A percentile compares a stretch with the other conserved stretches of the same genome.
Conservation (phyloP, 1,139 yeast species). For the Yamadazyma trypodendri region DNA sequence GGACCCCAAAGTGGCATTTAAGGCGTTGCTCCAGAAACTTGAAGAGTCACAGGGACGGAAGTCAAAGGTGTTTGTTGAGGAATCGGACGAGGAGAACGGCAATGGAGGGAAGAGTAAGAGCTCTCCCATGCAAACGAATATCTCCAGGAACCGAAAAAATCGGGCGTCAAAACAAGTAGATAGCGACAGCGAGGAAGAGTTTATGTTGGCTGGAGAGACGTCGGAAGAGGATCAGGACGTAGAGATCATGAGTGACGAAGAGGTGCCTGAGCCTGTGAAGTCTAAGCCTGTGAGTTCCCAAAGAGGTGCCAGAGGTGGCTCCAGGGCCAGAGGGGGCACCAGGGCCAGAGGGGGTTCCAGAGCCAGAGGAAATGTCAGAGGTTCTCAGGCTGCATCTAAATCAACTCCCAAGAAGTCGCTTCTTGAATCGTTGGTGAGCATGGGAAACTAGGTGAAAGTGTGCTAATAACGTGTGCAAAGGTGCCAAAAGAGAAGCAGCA, state of each 20-base stretch:
- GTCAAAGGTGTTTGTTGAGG: background rate
- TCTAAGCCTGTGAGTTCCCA: background rate
- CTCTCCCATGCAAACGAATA: no score
- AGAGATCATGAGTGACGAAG: slow-evolving; percentile 10
- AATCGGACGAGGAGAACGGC: background rate
- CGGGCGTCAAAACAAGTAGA: no score
- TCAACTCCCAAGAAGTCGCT: slow-evolving; percentile 7
- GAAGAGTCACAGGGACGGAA: slow-evolving; percentile 8
- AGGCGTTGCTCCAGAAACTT: slow-evolving; percentile 19
- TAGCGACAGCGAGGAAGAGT: slow-evolving; percentile 1
- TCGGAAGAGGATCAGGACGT: slow-evolving; percentile 5
- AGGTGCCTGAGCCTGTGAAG: slow-evolving; percentile 3
- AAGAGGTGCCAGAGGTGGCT: slow-evolving; percentile 2
- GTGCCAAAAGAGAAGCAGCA: no score
- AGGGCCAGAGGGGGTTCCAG: slow-evolving; percentile 5
- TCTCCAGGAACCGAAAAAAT: no score
- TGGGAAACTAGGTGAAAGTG: slow-evolving; percentile 7
- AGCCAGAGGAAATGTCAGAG: slow-evolving; percentile 4
- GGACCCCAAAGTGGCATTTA: slow-evolving; percentile 29
- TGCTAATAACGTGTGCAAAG: background rate
- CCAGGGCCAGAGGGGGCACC: slow-evolving; percentile 4
- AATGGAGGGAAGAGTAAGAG: no score
- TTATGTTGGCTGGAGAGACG: background rate
- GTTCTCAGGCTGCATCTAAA: background rate
- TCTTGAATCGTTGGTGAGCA: slow-evolving; percentile 10